phyloP scores from a whole-genome alignment of 345 rosid genomes.

The Eucalyptus lansdowneana region DNA sequence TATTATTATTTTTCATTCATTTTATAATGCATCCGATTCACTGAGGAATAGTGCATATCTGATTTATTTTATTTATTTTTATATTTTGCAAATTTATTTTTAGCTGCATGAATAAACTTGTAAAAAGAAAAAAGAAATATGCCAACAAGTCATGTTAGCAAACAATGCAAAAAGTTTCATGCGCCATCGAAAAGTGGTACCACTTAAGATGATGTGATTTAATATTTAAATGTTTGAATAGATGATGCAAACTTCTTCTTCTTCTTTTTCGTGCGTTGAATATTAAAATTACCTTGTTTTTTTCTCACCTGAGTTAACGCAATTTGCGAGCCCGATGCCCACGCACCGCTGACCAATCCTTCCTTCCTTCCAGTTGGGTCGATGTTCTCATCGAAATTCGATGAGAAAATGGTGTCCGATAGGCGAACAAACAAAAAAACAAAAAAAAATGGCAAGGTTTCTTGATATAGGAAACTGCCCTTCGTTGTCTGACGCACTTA shows the following conservation, averaged over 20 bases:
- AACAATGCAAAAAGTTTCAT: too few species aligned
- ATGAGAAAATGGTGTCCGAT: neutral
- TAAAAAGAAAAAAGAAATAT: neutral
- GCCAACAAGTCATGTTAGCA: neutral
- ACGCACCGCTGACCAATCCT: neutral
- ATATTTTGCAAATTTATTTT: neutral
- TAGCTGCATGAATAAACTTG: neutral
- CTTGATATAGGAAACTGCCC: neutral
- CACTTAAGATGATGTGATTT: neutral
- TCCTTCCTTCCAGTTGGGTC: too few species aligned
- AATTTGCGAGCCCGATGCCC: too few species aligned
- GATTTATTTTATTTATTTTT: neutral
- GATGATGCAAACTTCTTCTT: too few species aligned
- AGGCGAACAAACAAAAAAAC: fast-evolving
- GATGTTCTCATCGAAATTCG: too few species aligned
- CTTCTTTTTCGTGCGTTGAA: neutral
- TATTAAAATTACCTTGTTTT: neutral
- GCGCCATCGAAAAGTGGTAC: neutral
- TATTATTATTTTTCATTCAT: neutral
- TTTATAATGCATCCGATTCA: neutral
- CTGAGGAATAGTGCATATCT: neutral
- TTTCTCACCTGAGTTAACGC: neutral
- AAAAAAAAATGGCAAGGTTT: neutral
- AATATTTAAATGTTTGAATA: too few species aligned
- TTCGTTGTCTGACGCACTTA: neutral